Evolutionary conservation across 1,284 basidiomycete species (phyloP).

Genomic region (Austropuccinia psidii): DNA sequence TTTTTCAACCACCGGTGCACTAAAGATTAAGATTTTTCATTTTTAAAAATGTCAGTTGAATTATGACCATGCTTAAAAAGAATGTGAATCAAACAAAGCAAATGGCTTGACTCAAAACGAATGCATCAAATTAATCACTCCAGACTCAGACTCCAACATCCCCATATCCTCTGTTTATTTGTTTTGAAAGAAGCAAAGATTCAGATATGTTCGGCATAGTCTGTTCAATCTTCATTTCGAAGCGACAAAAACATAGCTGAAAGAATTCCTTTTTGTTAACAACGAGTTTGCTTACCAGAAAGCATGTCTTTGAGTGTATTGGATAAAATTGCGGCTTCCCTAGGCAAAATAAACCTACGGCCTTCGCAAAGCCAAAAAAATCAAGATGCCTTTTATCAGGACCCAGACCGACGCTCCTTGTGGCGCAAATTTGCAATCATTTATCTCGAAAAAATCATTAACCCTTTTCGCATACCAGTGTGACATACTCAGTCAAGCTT

Average conservation of each 20-base stretch:
- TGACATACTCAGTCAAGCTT: neutral
- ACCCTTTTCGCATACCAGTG: neutral
- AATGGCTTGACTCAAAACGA: slow-evolving; percentile 8
- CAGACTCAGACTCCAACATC: slow-evolving; percentile 33
- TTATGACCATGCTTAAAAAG: neutral
- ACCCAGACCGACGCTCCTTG: neutral
- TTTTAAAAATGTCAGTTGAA: neutral
- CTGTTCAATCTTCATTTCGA: too few species aligned
- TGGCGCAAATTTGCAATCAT: neutral
- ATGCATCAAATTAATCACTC: slow-evolving; percentile 26
- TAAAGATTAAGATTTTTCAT: neutral
- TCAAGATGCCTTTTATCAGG: neutral
- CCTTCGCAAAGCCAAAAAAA: neutral
- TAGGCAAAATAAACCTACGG: neutral
- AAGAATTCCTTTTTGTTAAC: neutral
- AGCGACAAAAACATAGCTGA: neutral
- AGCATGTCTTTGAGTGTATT: slow-evolving; percentile 20
- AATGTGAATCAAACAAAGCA: neutral
- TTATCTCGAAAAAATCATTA: neutral
- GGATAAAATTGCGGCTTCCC: neutral
- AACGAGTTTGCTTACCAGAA: neutral
- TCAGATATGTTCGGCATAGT: too few species aligned
- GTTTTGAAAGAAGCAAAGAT: too few species aligned
- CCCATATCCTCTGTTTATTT: slow-evolving; percentile 19
- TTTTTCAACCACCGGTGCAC: slow-evolving; percentile 31